These are phyloP conservation scores for Blastocladiella britannica DNA, from an alignment of 192 early-diverging fungal genomes.

Conservation along the genomic window DNA sequence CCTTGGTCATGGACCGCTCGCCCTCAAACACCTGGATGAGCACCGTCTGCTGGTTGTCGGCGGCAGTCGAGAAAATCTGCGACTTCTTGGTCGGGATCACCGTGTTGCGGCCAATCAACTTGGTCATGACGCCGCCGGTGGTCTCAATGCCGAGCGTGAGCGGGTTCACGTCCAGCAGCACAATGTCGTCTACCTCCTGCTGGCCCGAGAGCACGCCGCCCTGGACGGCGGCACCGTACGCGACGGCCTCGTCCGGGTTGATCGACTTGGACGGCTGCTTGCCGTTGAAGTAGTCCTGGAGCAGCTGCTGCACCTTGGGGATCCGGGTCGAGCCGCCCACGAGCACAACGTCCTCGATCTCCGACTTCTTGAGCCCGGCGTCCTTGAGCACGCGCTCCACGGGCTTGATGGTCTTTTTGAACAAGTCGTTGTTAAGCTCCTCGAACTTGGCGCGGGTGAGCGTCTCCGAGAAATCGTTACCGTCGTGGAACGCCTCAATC, in stretches of 20 bases:
- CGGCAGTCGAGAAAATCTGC: conserved; percentile 93
- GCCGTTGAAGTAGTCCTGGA: conserved; percentile 87
- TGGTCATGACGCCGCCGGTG: conserved; percentile 92
- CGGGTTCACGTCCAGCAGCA: conserved; percentile 86
- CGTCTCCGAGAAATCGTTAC: conserved; percentile 75
- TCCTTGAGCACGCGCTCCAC: conserved; percentile 89
- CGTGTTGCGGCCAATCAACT: conserved; percentile 81
- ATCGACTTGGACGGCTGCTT: conserved; percentile 93
- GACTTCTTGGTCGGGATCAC: conserved; percentile 92
- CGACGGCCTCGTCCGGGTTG: conserved; percentile 97
- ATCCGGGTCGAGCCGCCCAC: conserved; percentile 98
- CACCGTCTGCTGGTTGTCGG: conserved; percentile 90
- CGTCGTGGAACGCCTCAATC: conserved; percentile 76
- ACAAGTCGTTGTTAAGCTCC: conserved; percentile 79
- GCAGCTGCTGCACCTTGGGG: conserved; percentile 81
- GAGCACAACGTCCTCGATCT: conserved; percentile 89
- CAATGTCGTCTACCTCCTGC: conserved; percentile 33
- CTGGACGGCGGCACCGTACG: conserved; percentile 93
- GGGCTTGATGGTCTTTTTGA: conserved; percentile 81
- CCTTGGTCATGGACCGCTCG: conserved; percentile 89
- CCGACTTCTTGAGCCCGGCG: conserved; percentile 56
- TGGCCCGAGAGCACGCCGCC: conserved; percentile 73
- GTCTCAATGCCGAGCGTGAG: conserved; percentile 96
- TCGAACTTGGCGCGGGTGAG: conserved; percentile 94
- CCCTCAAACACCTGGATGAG: conserved; percentile 95